Evolutionary conservation across 2,329 filamentous ascomycete species (phyloP), one percentile per base, ranked within the genome.

Genomic region (Bipolaris gigantea): DNA sequence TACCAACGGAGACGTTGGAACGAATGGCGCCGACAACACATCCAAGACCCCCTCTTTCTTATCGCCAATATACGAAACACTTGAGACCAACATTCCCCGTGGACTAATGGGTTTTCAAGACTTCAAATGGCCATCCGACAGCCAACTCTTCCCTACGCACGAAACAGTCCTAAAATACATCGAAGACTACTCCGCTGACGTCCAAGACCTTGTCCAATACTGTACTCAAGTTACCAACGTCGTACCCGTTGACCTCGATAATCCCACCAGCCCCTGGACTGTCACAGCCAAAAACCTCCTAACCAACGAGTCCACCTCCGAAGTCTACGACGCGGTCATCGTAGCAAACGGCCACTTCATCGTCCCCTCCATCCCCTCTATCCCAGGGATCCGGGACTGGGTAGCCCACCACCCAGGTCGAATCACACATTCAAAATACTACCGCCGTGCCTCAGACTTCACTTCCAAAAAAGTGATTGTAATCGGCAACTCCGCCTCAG

Each of bases 21-120:
- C 34, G 6, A 48, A 55, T 36, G 34, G 35, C n/a, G 13, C 21
- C 7, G 39, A 49, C 15, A 39, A 21, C 9, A 6, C 50, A 0
- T 34, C 48, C 5, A 69, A 71, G 27, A 55, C 82, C 1, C 83
- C 88, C 5, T 73, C 85, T 2, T 96, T 93, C 66, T 80, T 90
- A n/a, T 90, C 89, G 16, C 89, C 92, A 3, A 84, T 96, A 75
- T 97, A 97, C 73, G 85, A 91, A 43, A 77, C 82, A 21, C 78
- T 97, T 15, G 88, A 96, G 67, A 92, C 92, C 19, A 97, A 97
- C 72, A 92, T 97, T 43, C 89, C 92, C 0, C 85, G 88, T 55
- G 79, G 81, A 0, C 72, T 97, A 48, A 97, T 97, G 93, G 78
- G 81, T 4, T 97, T 87, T 72, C 87, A 87, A 4, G 89, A 93